These are phyloP conservation scores for Collybia mongolica DNA, from an alignment of 768 basidiomycete genomes.

Conservation along the genomic window DNA sequence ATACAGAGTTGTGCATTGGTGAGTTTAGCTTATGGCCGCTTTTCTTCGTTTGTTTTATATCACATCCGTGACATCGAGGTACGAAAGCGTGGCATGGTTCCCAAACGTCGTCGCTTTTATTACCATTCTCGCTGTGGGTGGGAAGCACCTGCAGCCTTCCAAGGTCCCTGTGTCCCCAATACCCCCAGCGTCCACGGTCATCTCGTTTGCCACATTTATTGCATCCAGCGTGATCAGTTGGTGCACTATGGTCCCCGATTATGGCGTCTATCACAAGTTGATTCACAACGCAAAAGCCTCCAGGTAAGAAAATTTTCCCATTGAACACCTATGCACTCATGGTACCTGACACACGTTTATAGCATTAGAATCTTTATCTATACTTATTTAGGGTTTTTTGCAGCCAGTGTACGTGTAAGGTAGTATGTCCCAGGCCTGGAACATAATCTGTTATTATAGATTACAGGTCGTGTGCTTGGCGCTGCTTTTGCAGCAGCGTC, in stretches of 20 bases:
- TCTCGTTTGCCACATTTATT: slow-evolving; percentile 37
- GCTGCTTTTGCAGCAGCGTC: slow-evolving; percentile 65
- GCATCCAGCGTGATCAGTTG: slow-evolving; percentile 38
- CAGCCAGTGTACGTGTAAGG: slow-evolving; percentile 49
- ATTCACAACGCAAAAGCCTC: slow-evolving; percentile 25
- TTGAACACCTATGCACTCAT: not conserved
- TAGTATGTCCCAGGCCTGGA: not conserved
- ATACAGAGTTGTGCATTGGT: slow-evolving; percentile 61
- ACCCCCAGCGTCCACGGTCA: slow-evolving; percentile 24
- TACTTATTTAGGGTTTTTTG: slow-evolving; percentile 62
- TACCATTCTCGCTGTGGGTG: slow-evolving; percentile 62
- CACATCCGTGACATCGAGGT: slow-evolving; percentile 20
- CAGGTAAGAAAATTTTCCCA: slow-evolving; percentile 17
- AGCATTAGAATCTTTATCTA: slow-evolving; percentile 62
- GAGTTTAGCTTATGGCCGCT: slow-evolving; percentile 14
- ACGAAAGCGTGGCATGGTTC: slow-evolving; percentile 65
- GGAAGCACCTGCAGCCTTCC: slow-evolving; percentile 45
- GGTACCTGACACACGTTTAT: not conserved
- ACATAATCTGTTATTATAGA: slow-evolving; percentile 27
- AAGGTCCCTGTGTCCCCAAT: slow-evolving; percentile 17
- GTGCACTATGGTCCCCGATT: slow-evolving; percentile 43
- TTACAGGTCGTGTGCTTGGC: slow-evolving; percentile 53
- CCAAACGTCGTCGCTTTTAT: slow-evolving; percentile 64
- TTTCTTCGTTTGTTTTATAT: not conserved
- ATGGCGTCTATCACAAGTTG: slow-evolving; percentile 48